Conservation (phyloP, 306 rosid species). For the Prunus dulcis region DNA sequence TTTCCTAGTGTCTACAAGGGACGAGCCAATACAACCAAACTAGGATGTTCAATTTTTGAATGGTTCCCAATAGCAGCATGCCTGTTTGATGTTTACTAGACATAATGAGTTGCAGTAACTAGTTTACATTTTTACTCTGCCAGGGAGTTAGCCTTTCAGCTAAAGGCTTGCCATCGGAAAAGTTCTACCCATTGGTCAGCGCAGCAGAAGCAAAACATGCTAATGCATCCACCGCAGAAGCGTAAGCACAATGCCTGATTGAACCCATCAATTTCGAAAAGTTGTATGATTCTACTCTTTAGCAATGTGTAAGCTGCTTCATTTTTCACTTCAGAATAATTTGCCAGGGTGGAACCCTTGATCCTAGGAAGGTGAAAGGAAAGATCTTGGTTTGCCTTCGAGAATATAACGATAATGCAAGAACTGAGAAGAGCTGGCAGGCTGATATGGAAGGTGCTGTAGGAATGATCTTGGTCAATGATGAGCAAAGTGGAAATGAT, state of each 20-base stretch:
- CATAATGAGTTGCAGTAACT: neutral
- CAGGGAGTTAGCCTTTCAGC: slow-evolving; percentile 49
- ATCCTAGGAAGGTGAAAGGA: slow-evolving; percentile 47
- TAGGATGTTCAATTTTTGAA: too few relatives aligned
- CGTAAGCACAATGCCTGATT: slow-evolving; percentile 28
- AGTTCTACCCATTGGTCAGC: slow-evolving; percentile 31
- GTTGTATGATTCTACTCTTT: neutral
- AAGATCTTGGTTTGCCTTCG: slow-evolving; percentile 52
- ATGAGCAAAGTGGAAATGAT: neutral
- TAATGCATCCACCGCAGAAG: neutral
- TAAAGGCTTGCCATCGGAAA: slow-evolving; percentile 4
- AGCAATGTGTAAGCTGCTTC: neutral
- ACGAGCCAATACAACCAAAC: too few relatives aligned
- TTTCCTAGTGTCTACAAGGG: neutral
- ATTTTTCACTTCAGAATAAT: slow-evolving; percentile 17
- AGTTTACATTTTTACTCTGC: neutral
- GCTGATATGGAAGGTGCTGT: slow-evolving; percentile 41
- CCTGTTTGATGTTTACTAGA: neutral
- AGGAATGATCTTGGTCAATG: slow-evolving; percentile 60
- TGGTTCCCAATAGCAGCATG: too few relatives aligned
- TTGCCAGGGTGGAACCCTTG: slow-evolving; percentile 40
- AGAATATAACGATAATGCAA: neutral
- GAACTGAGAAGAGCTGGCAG: slow-evolving; percentile 24
- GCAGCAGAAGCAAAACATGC: slow-evolving; percentile 15
- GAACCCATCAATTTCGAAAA: too few relatives aligned